Evolutionary conservation across 805 yeast genomes (phyloP).

Genomic region (Wickerhamiella alocasiicola): DNA sequence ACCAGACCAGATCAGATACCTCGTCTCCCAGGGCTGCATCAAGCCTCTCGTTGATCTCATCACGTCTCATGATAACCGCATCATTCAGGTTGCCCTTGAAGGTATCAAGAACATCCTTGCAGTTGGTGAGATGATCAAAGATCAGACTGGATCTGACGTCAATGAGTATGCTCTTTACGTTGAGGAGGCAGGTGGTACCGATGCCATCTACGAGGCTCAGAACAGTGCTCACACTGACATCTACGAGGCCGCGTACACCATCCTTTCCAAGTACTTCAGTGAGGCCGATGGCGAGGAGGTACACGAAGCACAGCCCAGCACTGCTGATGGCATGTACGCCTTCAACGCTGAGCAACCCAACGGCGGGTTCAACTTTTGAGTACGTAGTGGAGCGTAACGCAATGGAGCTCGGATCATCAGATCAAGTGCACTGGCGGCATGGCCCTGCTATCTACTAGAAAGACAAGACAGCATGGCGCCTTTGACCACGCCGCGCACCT

Average conservation of each 20-base stretch:
- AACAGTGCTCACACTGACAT: slow-evolving; percentile 82
- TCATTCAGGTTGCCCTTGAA: slow-evolving; percentile 89
- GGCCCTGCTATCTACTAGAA: too few relatives aligned
- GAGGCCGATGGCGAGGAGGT: slow-evolving; percentile 46
- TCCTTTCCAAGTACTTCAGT: slow-evolving; percentile 82
- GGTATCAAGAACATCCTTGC: slow-evolving; percentile 87
- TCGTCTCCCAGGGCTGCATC: slow-evolving; percentile 91
- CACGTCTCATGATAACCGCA: slow-evolving; percentile 76
- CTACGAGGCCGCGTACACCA: slow-evolving; percentile 78
- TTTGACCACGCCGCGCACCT: too few relatives aligned
- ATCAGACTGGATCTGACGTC: slow-evolving; percentile 49
- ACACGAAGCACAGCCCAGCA: slow-evolving; percentile 58
- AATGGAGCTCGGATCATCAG: too few relatives aligned
- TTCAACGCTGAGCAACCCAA: slow-evolving; percentile 40
- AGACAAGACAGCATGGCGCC: too few relatives aligned
- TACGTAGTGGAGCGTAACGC: too few relatives aligned
- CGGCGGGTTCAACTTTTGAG: slow-evolving; percentile 12
- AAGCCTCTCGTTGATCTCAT: slow-evolving; percentile 92
- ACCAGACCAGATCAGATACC: slow-evolving; percentile 87
- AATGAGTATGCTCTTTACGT: slow-evolving; percentile 84
- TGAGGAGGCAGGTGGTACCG: slow-evolving; percentile 98
- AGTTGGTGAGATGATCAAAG: slow-evolving; percentile 89
- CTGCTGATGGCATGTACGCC: slow-evolving; percentile 74
- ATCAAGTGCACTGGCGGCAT: too few relatives aligned
- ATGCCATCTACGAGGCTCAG: slow-evolving; percentile 88